A percentile compares a stretch with the other conserved stretches of the same genome.
Evolutionary conservation across 2,329 filamentous ascomycete species (phyloP).

Genomic region (Ascochyta koolunga): DNA sequence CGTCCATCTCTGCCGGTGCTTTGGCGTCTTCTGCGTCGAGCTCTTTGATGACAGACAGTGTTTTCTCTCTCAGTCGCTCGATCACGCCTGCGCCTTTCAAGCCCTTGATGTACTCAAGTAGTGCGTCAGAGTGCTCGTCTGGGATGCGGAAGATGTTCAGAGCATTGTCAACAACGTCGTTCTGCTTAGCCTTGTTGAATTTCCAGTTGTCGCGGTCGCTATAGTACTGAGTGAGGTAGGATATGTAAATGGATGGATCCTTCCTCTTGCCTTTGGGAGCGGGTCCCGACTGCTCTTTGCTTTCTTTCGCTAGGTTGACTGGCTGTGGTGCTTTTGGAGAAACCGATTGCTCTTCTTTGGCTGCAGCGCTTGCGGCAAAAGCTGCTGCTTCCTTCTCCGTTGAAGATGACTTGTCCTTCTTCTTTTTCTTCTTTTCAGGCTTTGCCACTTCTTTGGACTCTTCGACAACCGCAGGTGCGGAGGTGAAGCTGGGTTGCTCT

Average conservation of each 20-base stretch:
- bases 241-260: constrained; percentile 69
- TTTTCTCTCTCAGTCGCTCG: constrained; percentile 70
- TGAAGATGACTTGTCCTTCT: constrained; percentile 16
- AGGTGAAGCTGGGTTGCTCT: constrained; percentile 35
- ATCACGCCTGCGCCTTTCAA: constrained; percentile 74
- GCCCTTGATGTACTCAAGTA: constrained; percentile 79
- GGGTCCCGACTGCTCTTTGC: constrained; percentile 1
- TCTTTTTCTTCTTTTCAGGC: constrained; percentile 21
- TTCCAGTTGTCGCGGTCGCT: constrained; percentile 78
- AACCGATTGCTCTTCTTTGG: constrained; percentile 2
- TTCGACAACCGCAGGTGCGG: constrained; percentile 25
- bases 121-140: constrained; percentile 68
- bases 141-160: constrained; percentile 77
- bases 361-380: constrained; percentile 11
- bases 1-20: constrained; percentile 41
- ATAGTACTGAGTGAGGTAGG: constrained; percentile 80
- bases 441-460: constrained; percentile 30
- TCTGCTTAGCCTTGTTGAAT: constrained; percentile 94
- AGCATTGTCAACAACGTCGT: constrained; percentile 80
- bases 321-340: background rate
- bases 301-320: constrained; percentile 1
- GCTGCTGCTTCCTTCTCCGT: constrained; percentile 22
- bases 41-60: constrained; percentile 64
- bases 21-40: constrained; percentile 52
- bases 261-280: constrained; percentile 42